Evolutionary conservation across 225 moss, liverwort and hornwort genomes (phyloP).

Genomic region (Polytrichum formosum): DNA sequence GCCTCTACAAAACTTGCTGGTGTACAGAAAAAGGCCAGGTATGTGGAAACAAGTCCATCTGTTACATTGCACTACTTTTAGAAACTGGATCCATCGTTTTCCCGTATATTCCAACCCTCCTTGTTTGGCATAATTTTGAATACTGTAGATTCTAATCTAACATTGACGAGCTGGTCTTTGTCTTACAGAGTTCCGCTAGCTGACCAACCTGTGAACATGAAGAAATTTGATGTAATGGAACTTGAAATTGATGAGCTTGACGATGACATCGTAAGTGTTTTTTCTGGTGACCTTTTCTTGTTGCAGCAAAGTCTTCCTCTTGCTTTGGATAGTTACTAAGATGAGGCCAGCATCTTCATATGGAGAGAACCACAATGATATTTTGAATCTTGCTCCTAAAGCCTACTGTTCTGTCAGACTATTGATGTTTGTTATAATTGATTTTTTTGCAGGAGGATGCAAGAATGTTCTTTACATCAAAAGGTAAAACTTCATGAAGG

Average conservation of each 20-base stretch:
- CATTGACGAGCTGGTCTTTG: too few relatives aligned
- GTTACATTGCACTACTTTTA: too few relatives aligned
- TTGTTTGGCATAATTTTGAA: too few relatives aligned
- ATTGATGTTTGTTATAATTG: neutral
- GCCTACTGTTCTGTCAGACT: neutral
- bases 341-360: neutral
- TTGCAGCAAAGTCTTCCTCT: neutral
- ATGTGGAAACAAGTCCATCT: too few relatives aligned
- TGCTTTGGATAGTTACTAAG: neutral
- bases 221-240: slow-evolving; percentile 36
- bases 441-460: slow-evolving; percentile 47
- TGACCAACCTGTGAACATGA: slow-evolving; percentile 36
- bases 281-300: neutral
- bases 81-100: too few relatives aligned
- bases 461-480: slow-evolving; percentile 40
- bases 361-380: neutral
- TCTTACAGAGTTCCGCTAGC: slow-evolving; percentile 46
- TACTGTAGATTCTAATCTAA: too few relatives aligned
- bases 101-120: too few relatives aligned
- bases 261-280: slow-evolving; percentile 43
- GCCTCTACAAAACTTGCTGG: slow-evolving; percentile 22
- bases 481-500: slow-evolving; percentile 19
- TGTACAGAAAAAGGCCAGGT: slow-evolving; percentile 50
- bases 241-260: slow-evolving; percentile 51
- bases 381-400: neutral